These are phyloP conservation scores for Xylaria sp. DNA, from an alignment of 495 filamentous ascomycete genomes.

Conservation along the genomic window DNA sequence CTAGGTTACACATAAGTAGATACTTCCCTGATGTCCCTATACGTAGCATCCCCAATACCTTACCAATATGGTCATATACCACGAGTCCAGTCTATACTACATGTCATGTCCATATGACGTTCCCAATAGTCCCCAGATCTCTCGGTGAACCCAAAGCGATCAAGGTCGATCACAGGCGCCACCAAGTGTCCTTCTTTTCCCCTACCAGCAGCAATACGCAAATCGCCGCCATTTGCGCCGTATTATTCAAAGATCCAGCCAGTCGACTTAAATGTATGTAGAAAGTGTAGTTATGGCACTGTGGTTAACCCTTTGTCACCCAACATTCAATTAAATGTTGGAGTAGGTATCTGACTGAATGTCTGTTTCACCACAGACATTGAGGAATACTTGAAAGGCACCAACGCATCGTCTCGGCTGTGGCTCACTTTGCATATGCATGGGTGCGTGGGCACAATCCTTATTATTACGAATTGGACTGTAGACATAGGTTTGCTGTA, in stretches of 20 bases:
- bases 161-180: neutral
- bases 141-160: neutral
- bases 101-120: neutral
- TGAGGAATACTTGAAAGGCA: neutral
- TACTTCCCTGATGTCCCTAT: too few relatives aligned
- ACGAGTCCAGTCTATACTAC: neutral
- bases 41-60: neutral
- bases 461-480: conserved; percentile 23
- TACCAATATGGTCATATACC: neutral
- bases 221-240: neutral
- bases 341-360: neutral
- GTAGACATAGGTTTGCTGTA: conserved; percentile 7
- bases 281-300: neutral
- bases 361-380: neutral
- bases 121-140: neutral
- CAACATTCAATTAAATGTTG: too few relatives aligned
- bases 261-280: too few relatives aligned
- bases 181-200: neutral
- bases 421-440: conserved; percentile 8
- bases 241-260: neutral
- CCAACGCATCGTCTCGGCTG: neutral
- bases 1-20: too few relatives aligned
- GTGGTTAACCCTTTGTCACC: neutral
- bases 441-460: neutral
- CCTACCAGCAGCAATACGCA: too few relatives aligned